Conservation (phyloP, 2,329 filamentous ascomycete genomes). For the Ascochyta koolunga region DNA sequence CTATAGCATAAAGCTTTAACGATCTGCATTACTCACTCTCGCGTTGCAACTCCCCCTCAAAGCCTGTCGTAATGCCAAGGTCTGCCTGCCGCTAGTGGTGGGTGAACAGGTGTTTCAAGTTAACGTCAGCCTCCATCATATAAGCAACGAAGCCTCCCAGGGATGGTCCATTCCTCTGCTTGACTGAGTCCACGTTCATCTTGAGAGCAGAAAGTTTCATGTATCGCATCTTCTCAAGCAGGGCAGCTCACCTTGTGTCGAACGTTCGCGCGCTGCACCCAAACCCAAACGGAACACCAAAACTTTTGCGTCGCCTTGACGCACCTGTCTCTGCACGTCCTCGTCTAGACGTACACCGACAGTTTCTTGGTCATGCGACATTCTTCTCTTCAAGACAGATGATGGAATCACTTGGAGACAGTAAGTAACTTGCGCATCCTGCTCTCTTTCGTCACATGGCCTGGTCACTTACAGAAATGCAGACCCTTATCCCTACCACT, state of each 20-base stretch:
- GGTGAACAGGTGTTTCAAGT: slow-evolving; percentile 2
- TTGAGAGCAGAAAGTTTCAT: slow-evolving; percentile 9
- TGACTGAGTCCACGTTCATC: not conserved
- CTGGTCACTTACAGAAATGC: slow-evolving; percentile 5
- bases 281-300: slow-evolving; percentile 12
- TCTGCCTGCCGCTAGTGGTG: not conserved
- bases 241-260: slow-evolving; percentile 15
- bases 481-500: slow-evolving; percentile 28
- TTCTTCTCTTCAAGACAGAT: slow-evolving; percentile 14
- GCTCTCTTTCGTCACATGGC: slow-evolving; percentile 4
- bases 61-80: not conserved
- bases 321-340: not conserved
- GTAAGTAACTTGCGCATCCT: slow-evolving; percentile 9
- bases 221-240: slow-evolving; percentile 14
- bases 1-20: not conserved
- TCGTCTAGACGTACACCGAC: not conserved
- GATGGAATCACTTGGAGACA: slow-evolving; percentile 9
- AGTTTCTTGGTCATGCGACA: slow-evolving; percentile 10
- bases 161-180: not conserved
- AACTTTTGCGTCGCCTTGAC: slow-evolving; percentile 7
- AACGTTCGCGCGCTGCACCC: slow-evolving; percentile 8
- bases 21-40: too few species aligned
- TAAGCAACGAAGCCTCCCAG: not conserved
- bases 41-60: not conserved
- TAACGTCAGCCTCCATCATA: slow-evolving; percentile 1